Base-by-base conservation (phyloP, 345 rosid genomes). In the Eucalyptus dawsonii region DNA sequence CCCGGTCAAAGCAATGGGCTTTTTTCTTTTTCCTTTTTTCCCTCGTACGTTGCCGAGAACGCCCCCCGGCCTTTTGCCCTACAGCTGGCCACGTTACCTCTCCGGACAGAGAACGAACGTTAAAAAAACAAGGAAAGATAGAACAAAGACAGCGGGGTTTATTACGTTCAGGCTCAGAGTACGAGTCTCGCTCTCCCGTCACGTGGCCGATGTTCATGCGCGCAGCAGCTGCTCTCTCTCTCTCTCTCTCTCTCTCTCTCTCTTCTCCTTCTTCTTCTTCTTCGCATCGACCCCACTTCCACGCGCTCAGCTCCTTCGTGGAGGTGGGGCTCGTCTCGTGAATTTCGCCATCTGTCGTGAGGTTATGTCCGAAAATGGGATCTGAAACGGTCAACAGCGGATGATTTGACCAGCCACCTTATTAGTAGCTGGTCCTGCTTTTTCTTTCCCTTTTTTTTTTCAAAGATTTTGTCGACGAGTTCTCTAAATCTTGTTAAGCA, bases 31-130 rank as follows among this genome's bases (percentile, higher is more conserved):
- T 13, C 5, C 3, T 12, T 25, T 62, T 62, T 62, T 27, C 25
- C 83, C 45, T 72, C 45, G 83, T 37, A 72, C 83, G 4, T 69
- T 88, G 69, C 72, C 76, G 47, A 37, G 42, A 87, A 87, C 47
- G 3, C 24, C 37, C 88, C 45, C 45, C 27, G 1, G 16, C 31
- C 45, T 37, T 37, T 37, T 21, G 45, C 83, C 83, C 45, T 37
- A 72, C 93, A 93, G 92, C 93, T 93, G 94, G 94, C 94, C 93
- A 93, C 90, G 92, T 92, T 93, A 29, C 34, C 47, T 7, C 22
- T 90, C 88, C 90, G 67, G 91, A 86, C 42, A 88, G 69, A 72
- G 87, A 6, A 83, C 27, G 45, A 22, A 42, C 31, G 50, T 42
- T 12, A 22, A 51, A n/a, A 87, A 16, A 29, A 53, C 58, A 2